These are phyloP conservation scores for Heterobasidion irregulare DNA, from an alignment of 1,284 basidiomycete genomes.

Conservation along the genomic window DNA sequence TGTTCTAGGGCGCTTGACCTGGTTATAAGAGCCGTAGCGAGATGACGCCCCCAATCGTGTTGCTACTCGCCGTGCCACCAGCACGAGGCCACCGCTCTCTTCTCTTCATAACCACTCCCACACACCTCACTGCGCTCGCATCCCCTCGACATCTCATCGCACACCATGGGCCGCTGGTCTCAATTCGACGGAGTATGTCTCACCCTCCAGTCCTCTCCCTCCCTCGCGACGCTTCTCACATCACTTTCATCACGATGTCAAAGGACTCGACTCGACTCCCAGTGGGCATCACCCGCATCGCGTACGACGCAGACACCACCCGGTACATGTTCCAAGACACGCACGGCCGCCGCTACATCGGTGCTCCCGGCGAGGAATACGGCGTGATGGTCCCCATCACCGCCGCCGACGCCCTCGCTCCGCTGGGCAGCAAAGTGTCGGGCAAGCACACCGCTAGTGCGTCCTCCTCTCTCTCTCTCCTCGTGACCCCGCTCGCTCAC, in stretches of 20 bases:
- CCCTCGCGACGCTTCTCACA: not conserved
- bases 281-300: constrained; percentile 39
- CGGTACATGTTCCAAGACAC: constrained; percentile 42
- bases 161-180: not conserved
- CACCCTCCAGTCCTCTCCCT: not conserved
- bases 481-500: not conserved
- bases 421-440: not conserved
- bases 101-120: not conserved
- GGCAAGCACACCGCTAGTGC: not conserved
- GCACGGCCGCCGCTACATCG: constrained; percentile 33
- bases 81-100: not conserved
- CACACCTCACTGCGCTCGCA: not conserved
- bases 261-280: constrained; percentile 46
- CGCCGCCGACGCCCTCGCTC: not conserved
- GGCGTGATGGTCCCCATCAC: constrained; percentile 20
- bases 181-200: not conserved
- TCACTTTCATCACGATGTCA: not conserved
- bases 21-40: not conserved
- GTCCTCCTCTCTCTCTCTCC: not conserved
- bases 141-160: not conserved
- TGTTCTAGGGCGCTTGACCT: not conserved
- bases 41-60: not conserved
- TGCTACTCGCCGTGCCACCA: not conserved
- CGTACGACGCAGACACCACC: constrained; percentile 43
- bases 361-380: constrained; percentile 34